Conservation (phyloP, 1,284 basidiomycete species). For the Cryptococcus sp. region DNA sequence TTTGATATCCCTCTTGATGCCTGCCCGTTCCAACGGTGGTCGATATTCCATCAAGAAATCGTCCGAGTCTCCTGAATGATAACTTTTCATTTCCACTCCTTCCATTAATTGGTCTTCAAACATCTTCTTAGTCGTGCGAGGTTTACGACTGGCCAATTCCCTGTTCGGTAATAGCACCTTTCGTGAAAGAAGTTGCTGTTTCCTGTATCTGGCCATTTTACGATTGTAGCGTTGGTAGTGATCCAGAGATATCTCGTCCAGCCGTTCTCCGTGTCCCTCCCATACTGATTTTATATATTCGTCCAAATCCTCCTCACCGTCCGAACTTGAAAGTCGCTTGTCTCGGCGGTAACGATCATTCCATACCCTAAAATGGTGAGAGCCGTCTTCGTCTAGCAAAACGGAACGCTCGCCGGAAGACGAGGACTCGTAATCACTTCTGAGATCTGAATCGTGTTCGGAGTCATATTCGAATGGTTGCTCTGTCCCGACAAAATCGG, state of each 20-base stretch:
- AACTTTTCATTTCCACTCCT: slow-evolving; percentile 20
- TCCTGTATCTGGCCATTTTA: too few species aligned
- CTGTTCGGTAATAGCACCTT: too few species aligned
- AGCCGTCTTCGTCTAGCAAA: too few species aligned
- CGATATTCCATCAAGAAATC: slow-evolving; percentile 45
- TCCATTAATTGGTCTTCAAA: not conserved
- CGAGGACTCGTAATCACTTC: not conserved
- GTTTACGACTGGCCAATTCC: slow-evolving; percentile 6
- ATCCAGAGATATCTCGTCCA: too few species aligned
- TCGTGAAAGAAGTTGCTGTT: too few species aligned
- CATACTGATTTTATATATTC: too few species aligned
- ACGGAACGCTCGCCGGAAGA: too few species aligned
- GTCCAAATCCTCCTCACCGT: not conserved
- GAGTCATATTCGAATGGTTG: not conserved
- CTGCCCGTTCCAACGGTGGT: slow-evolving; percentile 63
- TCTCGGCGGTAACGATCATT: too few species aligned
- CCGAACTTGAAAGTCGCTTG: not conserved
- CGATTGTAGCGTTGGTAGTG: too few species aligned
- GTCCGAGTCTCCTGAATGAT: slow-evolving; percentile 44
- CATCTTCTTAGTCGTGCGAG: slow-evolving; percentile 1
- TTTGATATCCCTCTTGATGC: slow-evolving; percentile 71
- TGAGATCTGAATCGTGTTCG: not conserved
- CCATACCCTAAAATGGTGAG: too few species aligned
- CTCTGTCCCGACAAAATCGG: slow-evolving; percentile 3
- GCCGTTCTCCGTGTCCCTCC: too few species aligned